A percentile compares a stretch with the other conserved stretches of the same genome.
Evolutionary conservation across 2,329 filamentous ascomycete species (phyloP).

Genomic region (Beauveria sp.): DNA sequence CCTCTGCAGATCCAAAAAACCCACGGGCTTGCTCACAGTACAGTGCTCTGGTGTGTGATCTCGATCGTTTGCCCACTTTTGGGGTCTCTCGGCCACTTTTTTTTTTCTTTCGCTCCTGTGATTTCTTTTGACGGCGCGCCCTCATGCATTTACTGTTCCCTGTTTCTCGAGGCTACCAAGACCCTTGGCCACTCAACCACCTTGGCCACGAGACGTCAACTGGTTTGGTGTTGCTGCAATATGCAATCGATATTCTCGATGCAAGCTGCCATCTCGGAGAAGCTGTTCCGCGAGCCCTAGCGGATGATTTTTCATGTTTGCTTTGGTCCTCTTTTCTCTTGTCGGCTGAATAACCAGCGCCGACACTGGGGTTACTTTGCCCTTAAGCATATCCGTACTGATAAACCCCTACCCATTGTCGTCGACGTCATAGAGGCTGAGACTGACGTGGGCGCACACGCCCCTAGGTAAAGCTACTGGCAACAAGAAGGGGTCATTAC

Average conservation of each 20-base stretch:
- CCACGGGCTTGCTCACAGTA: too few relatives aligned
- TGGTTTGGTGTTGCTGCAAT: neutral
- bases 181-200: neutral
- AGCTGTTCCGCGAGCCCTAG: neutral
- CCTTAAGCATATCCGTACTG: neutral
- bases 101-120: neutral
- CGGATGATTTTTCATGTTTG: neutral
- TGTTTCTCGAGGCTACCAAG: neutral
- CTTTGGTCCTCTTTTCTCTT: too few relatives aligned
- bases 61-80: neutral
- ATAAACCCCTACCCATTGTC: neutral
- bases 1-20: too few relatives aligned
- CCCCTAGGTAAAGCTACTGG: neutral
- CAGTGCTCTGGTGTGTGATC: neutral
- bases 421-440: conserved; percentile 4
- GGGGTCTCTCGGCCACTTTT: neutral
- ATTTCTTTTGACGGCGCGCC: too few relatives aligned
- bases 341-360: neutral
- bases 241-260: too few relatives aligned
- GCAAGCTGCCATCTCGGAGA: neutral
- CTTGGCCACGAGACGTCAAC: neutral
- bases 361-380: neutral
- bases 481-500: neutral
- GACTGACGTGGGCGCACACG: neutral
- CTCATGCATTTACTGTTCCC: neutral